These are phyloP conservation scores for Mycena maculata DNA, from an alignment of 768 basidiomycete species.

Conservation along the genomic window DNA sequence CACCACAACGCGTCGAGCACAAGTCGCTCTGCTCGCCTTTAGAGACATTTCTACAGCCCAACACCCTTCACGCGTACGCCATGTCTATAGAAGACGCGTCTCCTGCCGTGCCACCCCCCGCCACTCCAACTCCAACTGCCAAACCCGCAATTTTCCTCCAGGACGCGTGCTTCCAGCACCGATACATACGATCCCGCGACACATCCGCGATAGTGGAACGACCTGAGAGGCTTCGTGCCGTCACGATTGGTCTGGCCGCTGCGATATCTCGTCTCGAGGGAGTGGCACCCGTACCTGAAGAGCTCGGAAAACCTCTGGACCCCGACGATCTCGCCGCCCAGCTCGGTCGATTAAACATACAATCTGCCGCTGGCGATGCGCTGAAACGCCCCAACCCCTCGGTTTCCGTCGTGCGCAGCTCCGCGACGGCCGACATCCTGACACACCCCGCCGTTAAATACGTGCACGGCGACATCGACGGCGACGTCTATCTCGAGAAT, in stretches of 20 bases:
- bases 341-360: slow-evolving; percentile 56
- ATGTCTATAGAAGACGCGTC: slow-evolving; percentile 18
- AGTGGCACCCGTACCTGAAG: slow-evolving; percentile 20
- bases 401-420: slow-evolving; percentile 63
- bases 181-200: slow-evolving; percentile 82
- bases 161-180: slow-evolving; percentile 78
- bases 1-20: not conserved
- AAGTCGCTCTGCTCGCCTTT: too few relatives aligned
- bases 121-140: not conserved
- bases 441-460: slow-evolving; percentile 76
- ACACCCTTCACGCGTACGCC: not conserved
- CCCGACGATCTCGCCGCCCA: slow-evolving; percentile 60
- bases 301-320: slow-evolving; percentile 27
- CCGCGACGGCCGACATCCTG: slow-evolving; percentile 65
- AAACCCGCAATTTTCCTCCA: slow-evolving; percentile 64
- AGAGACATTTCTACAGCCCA: not conserved
- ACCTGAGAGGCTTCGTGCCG: slow-evolving; percentile 88
- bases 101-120: not conserved
- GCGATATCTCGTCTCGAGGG: slow-evolving; percentile 80
- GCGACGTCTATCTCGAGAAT: slow-evolving; percentile 74
- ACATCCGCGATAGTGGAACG: slow-evolving; percentile 86
- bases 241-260: slow-evolving; percentile 84
- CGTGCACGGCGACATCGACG: slow-evolving; percentile 76
- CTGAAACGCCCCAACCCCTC: slow-evolving; percentile 36
- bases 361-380: slow-evolving; percentile 27